A percentile compares a stretch with the other conserved stretches of the same genome.
Conservation (phyloP, 1,284 basidiomycete genomes). For the Neolentinus lepideus region DNA sequence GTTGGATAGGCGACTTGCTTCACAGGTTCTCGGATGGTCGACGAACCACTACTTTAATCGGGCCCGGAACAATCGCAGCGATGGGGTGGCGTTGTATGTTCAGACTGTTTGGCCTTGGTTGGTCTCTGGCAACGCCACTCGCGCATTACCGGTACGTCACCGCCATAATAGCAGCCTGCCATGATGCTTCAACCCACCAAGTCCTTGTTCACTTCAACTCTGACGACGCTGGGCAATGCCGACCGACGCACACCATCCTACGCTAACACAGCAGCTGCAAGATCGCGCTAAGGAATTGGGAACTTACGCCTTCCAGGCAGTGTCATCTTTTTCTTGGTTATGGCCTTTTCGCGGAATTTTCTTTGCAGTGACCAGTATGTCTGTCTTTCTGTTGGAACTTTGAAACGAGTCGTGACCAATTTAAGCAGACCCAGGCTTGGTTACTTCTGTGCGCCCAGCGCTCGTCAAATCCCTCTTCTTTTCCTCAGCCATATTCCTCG, state of each 20-base stretch:
- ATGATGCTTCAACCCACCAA: not conserved
- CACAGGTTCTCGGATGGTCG: no score
- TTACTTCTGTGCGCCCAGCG: slow-evolving; percentile 30
- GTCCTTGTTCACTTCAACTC: not conserved
- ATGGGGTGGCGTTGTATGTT: no score
- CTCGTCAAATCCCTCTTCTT: slow-evolving; percentile 31
- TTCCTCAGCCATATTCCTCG: slow-evolving; percentile 35
- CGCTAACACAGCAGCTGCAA: not conserved
- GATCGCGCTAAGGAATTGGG: not conserved
- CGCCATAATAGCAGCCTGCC: not conserved
- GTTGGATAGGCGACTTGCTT: no score
- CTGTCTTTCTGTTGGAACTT: not conserved
- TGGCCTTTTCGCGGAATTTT: slow-evolving; percentile 23
- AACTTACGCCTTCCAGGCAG: not conserved
- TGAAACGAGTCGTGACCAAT: not conserved
- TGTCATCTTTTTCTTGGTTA: slow-evolving; percentile 22
- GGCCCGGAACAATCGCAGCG: no score
- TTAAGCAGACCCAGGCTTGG: slow-evolving; percentile 20
- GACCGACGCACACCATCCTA: not conserved
- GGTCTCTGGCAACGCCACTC: no score
- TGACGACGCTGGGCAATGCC: not conserved
- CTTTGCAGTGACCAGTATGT: slow-evolving; percentile 19
- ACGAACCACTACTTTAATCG: no score
- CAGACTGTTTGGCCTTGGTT: no score
- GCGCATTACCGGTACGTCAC: no score